Percentiles rank a stretch among this genome's conserved stretches.
Conservation (phyloP, 129 eudicot genomes). For the Centrapalus pauciflorus region DNA sequence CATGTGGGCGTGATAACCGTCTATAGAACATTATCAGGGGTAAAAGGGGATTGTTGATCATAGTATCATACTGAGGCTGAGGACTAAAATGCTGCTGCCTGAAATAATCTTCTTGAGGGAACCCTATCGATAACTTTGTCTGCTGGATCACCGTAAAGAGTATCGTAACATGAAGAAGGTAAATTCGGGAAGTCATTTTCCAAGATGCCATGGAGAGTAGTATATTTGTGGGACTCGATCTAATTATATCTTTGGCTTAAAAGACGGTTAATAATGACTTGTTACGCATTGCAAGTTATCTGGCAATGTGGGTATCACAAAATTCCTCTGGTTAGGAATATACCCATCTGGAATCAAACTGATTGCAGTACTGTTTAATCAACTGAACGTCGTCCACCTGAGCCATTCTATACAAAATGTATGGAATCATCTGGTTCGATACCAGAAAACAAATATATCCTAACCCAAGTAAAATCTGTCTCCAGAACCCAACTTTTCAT, state of each 20-base stretch:
- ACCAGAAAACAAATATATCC: slow-evolving; percentile 68
- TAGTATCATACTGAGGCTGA: slow-evolving; percentile 41
- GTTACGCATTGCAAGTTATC: slow-evolving; percentile 58
- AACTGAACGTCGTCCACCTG: slow-evolving; percentile 52
- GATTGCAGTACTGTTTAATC: slow-evolving; percentile 66
- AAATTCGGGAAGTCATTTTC: slow-evolving; percentile 58
- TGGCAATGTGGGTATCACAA: slow-evolving; percentile 50
- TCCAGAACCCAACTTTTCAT: slow-evolving; percentile 81
- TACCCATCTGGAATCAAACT: slow-evolving; percentile 59
- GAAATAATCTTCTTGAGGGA: slow-evolving; percentile 44
- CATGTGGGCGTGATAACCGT: slow-evolving; percentile 54
- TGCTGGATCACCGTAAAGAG: slow-evolving; percentile 32
- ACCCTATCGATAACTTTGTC: slow-evolving; percentile 39
- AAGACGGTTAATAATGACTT: slow-evolving; percentile 54
- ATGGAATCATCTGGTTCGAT: slow-evolving; percentile 61
- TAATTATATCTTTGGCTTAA: slow-evolving; percentile 45
- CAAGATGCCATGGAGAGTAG: slow-evolving; percentile 62
- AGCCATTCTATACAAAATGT: slow-evolving; percentile 47
- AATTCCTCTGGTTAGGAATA: slow-evolving; percentile 58
- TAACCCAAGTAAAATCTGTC: slow-evolving; percentile 77
- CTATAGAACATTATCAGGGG: slow-evolving; percentile 51
- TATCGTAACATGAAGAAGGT: slow-evolving; percentile 52
- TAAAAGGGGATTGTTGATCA: slow-evolving; percentile 58
- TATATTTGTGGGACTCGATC: slow-evolving; percentile 74
- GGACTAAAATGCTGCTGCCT: slow-evolving; percentile 35